Base-by-base conservation (phyloP, 2,329 filamentous ascomycete genomes). In the Escovopsis sp. region DNA sequence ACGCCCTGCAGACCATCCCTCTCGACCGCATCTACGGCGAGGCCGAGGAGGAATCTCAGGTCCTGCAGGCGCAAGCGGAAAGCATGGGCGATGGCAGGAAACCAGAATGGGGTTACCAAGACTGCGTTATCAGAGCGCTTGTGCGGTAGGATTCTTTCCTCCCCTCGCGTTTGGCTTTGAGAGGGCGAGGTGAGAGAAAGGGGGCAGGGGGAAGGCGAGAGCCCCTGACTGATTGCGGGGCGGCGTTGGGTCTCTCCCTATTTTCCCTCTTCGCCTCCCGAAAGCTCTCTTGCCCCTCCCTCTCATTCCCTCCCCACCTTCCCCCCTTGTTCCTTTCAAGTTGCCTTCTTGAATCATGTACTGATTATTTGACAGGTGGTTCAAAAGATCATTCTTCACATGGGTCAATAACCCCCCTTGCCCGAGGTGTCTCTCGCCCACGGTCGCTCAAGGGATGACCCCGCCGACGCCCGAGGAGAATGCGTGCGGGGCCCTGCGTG, bases 331-430 rank as follows among this genome's bases (percentile, higher is more conserved):
- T n/a, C n/a, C n/a, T n/a, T n/a, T n/a, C n/a, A n/a, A n/a, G n/a
- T n/a, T n/a, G n/a, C 33, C 13, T 33, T 30, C 21, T 12, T 2
- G 25, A 8, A n/a, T 13, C 26, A 4, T 14, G 30, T 35, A 35
- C 46, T 48, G 42, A 56, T 44, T 32, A 21, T 8, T 26, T 21
- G 30, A 31, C 16, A 55, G 59, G 45, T 96, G 90, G 90, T 98
- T 94, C 64, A 93, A 90, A 63, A 72, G 80, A 44, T 79, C 81
- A 7, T 96, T 96, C 62, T 96, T 96, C 61, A 77, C 80, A 40
- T 98, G 87, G 79, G 85, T 96, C 49, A 93, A 94, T 63, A 94
- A 94, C 58, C 90, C 90, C 1, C 70, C 79, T 14, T 96, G 90
- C 57, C 71, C 79, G 9, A 66, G 73, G 37, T 98, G 90, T 57